These are phyloP conservation scores for Geranium brycei DNA, from an alignment of 345 rosid species.

Conservation along the genomic window DNA sequence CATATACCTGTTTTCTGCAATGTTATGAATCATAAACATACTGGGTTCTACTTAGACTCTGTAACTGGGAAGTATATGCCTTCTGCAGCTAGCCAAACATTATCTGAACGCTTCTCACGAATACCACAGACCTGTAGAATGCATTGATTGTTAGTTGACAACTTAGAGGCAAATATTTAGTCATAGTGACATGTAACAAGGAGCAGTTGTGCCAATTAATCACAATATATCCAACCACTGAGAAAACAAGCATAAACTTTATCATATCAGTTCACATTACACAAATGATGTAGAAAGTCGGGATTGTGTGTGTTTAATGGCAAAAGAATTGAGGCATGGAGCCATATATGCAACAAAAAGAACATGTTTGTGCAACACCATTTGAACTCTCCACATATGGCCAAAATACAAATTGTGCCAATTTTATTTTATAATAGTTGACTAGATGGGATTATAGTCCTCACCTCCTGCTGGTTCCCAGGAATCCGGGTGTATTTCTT, in stretches of 20 bases:
- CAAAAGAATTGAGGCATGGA: not conserved
- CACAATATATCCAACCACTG: not conserved
- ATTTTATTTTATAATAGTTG: not conserved
- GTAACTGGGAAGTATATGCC: constrained; percentile 82
- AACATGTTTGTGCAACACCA: not conserved
- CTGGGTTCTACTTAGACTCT: constrained; percentile 34
- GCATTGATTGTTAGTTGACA: not conserved
- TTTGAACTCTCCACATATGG: not conserved
- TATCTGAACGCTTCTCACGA: constrained; percentile 73
- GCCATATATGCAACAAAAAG: not conserved
- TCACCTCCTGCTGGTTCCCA: constrained; percentile 99
- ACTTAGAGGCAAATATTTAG: no score
- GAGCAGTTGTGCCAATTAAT: not conserved
- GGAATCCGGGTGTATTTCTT: constrained; percentile 94
- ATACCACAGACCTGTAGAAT: constrained; percentile 69
- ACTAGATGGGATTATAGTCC: not conserved
- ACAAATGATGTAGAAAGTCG: no score
- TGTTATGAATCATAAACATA: not conserved
- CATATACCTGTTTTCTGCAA: constrained; percentile 21
- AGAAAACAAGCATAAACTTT: not conserved
- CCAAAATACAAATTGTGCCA: not conserved
- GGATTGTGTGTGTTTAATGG: not conserved
- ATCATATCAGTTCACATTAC: not conserved
- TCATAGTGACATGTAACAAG: not conserved
- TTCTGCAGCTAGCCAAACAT: constrained; percentile 92